These are phyloP conservation scores for Thielaviopsis euricoi DNA, from an alignment of 2,329 filamentous ascomycete species.

Conservation along the genomic window DNA sequence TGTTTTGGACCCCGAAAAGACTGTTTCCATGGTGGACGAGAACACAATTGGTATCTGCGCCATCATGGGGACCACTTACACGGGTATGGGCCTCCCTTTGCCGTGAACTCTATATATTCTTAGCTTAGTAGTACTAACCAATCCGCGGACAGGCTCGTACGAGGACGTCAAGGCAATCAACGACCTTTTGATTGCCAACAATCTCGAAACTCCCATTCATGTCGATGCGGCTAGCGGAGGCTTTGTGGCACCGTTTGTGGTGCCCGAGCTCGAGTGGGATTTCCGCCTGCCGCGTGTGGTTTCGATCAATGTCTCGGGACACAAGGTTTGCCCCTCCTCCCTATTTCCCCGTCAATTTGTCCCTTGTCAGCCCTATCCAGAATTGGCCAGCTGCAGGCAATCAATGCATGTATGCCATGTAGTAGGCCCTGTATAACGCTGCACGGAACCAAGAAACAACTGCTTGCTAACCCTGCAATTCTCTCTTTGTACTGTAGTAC, in stretches of 20 bases:
- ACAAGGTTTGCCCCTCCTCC: constrained; percentile 50
- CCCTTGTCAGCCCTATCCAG: not conserved
- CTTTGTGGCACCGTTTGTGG: constrained; percentile 83
- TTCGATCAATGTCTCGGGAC: constrained; percentile 86
- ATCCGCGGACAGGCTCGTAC: constrained; percentile 40
- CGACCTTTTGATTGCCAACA: constrained; percentile 59
- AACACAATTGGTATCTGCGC: constrained; percentile 80
- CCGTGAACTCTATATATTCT: not conserved
- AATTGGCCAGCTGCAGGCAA: not conserved
- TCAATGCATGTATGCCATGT: too few species aligned
- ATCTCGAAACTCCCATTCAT: constrained; percentile 73
- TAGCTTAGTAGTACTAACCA: not conserved
- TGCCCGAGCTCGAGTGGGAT: constrained; percentile 75
- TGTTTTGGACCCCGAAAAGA: constrained; percentile 46
- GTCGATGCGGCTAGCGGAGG: constrained; percentile 86
- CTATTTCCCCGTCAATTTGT: constrained; percentile 17
- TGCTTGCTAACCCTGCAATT: not conserved
- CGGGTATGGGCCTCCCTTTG: constrained; percentile 32
- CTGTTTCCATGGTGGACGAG: constrained; percentile 44
- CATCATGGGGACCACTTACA: constrained; percentile 87
- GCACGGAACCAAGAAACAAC: not conserved
- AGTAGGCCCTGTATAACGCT: not conserved
- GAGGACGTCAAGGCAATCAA: constrained; percentile 89
- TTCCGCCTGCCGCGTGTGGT: constrained; percentile 80
- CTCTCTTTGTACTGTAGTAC: constrained; percentile 24